Evolutionary conservation across 768 basidiomycete species (phyloP).

Genomic region (Epithele typhae): DNA sequence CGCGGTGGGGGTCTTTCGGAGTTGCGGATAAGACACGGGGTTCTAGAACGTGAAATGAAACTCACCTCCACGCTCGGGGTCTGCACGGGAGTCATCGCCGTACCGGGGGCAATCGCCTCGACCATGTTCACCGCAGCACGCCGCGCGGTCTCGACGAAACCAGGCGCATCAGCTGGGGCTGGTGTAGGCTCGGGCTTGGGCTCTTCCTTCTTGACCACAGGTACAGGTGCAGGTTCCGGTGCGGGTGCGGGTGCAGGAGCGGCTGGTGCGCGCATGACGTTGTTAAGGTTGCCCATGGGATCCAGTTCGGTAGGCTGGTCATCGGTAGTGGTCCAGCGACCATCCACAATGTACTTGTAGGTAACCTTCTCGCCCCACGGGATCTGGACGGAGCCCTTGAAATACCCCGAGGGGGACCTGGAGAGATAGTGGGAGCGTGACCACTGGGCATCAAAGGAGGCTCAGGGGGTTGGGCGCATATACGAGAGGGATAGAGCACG

Average conservation of each 20-base stretch:
- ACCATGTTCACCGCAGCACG: constrained; percentile 21
- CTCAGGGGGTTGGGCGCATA: not conserved
- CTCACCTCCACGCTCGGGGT: constrained; percentile 5
- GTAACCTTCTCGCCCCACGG: constrained; percentile 59
- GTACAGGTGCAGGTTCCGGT: constrained; percentile 5
- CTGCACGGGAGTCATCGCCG: constrained; percentile 12
- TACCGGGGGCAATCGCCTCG: constrained; percentile 21
- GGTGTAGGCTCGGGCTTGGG: not conserved
- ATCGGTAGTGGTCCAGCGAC: constrained; percentile 52
- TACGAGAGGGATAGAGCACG: constrained; percentile 4
- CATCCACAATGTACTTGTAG: constrained; percentile 84
- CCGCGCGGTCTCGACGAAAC: constrained; percentile 16
- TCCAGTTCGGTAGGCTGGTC: constrained; percentile 60
- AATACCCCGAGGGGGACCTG: constrained; percentile 46
- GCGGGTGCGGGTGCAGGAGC: constrained; percentile 20
- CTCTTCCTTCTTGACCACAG: constrained; percentile 3
- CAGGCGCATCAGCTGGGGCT: not conserved
- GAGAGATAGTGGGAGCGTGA: constrained; percentile 50
- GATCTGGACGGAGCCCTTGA: constrained; percentile 47
- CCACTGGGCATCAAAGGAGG: constrained; percentile 43
- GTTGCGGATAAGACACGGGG: not conserved
- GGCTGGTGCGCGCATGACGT: constrained; percentile 53
- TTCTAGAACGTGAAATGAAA: not conserved
- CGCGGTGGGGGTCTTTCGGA: not conserved
- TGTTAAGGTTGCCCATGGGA: constrained; percentile 63